Conservation (phyloP, 495 filamentous ascomycete genomes). For the Annulohypoxylon bovei region DNA sequence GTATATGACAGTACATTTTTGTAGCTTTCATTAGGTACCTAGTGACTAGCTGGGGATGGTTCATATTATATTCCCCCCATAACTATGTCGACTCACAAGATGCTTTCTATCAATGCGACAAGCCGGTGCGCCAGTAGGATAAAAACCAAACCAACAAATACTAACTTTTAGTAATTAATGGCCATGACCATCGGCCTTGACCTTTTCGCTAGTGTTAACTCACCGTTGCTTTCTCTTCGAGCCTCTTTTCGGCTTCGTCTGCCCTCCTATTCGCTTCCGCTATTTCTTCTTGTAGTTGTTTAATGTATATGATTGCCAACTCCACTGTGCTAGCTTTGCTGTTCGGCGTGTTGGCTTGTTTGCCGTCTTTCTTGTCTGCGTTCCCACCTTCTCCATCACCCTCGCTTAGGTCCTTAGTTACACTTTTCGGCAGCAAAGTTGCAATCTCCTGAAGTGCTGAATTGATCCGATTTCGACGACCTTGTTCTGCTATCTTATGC, state of each 20-base stretch:
- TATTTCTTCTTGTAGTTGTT: conserved; percentile 78
- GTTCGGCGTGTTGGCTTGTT: conserved; percentile 64
- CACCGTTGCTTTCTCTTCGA: conserved; percentile 46
- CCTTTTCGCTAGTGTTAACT: conserved; percentile 24
- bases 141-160: conserved; percentile 11
- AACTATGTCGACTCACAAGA: conserved; percentile 3
- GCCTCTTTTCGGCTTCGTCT: conserved; percentile 69
- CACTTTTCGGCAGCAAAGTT: conserved; percentile 71
- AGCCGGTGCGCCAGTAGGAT: conserved; percentile 11
- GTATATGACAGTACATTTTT: conserved; percentile 19
- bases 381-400: conserved; percentile 54
- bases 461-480: conserved; percentile 93
- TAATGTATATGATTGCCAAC: conserved; percentile 95
- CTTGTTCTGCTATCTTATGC: conserved; percentile 98
- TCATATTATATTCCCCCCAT: conserved; percentile 32
- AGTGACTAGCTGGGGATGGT: conserved; percentile 18
- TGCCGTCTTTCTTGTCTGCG: conserved; percentile 54
- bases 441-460: conserved; percentile 92
- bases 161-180: conserved; percentile 13
- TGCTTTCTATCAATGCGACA: conserved; percentile 23
- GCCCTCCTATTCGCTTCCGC: conserved; percentile 72
- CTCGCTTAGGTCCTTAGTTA: conserved; percentile 49
- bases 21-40: conserved; percentile 32
- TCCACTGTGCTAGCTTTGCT: conserved; percentile 98
- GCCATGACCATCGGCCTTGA: background rate